Evolutionary conservation across 495 filamentous ascomycete species (phyloP).

Genomic region (Penicillium manginii): DNA sequence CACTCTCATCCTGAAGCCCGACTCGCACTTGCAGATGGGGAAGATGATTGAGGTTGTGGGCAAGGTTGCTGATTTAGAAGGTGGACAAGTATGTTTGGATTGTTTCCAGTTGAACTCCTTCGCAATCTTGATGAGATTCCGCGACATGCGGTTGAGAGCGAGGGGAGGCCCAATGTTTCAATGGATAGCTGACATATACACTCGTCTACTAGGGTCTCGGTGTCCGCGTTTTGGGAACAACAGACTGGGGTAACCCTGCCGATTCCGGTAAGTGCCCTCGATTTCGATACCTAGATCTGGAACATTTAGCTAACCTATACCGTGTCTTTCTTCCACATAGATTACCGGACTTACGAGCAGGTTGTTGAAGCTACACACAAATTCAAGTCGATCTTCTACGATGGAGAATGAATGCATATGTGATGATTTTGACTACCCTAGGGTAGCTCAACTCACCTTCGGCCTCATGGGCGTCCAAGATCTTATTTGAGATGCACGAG

Average conservation of each 20-base stretch:
- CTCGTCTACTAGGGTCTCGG: slow-evolving; percentile 58
- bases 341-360: slow-evolving; percentile 77
- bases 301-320: neutral
- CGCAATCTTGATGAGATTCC: neutral
- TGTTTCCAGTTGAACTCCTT: too few relatives aligned
- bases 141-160: neutral
- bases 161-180: neutral
- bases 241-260: slow-evolving; percentile 71
- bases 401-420: slow-evolving; percentile 26
- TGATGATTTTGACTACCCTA: neutral
- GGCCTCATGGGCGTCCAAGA: neutral
- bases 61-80: slow-evolving; percentile 70
- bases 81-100: slow-evolving; percentile 39
- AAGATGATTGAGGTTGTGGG: slow-evolving; percentile 88
- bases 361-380: slow-evolving; percentile 90
- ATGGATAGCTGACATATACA: neutral
- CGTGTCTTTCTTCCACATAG: slow-evolving; percentile 42
- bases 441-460: too few relatives aligned
- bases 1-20: slow-evolving; percentile 73
- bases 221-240: slow-evolving; percentile 72
- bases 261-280: slow-evolving; percentile 39
- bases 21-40: slow-evolving; percentile 76
- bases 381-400: slow-evolving; percentile 79
- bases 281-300: neutral
- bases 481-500: neutral